Evolutionary conservation across 768 basidiomycete genomes (phyloP).

Genomic region (Phlegmacium glaucopus): DNA sequence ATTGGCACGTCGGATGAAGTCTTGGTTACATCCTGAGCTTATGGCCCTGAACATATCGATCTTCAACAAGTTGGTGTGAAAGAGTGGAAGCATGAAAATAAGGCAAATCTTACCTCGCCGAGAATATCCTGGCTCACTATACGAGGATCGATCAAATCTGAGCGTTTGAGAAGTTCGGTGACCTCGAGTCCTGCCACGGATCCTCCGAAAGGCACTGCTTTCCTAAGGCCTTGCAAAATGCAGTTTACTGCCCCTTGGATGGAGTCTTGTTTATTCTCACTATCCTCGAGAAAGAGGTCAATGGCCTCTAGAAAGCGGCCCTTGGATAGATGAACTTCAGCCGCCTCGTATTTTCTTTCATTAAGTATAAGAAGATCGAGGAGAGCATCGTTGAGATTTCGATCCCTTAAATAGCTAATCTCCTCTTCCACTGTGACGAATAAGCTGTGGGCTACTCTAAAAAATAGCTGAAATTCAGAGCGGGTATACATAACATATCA

Average conservation of each 20-base stretch:
- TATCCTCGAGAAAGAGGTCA: conserved; percentile 36
- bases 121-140: no score
- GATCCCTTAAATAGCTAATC: conserved; percentile 54
- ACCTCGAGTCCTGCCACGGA: no score
- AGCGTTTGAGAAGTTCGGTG: no score
- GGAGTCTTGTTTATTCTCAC: conserved; percentile 19
- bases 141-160: no score
- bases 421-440: conserved; percentile 51
- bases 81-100: background rate
- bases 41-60: conserved; percentile 17
- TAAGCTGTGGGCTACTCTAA: conserved; percentile 43
- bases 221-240: conserved; percentile 45
- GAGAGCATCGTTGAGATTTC: conserved; percentile 47
- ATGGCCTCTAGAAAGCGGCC: conserved; percentile 48
- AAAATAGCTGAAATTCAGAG: background rate
- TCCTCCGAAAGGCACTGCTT: conserved; percentile 36
- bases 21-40: conserved; percentile 10
- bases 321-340: conserved; percentile 45
- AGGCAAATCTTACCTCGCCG: no score
- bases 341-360: conserved; percentile 45
- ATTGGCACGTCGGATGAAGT: conserved; percentile 29
- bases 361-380: conserved; percentile 40
- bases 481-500: no score
- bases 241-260: conserved; percentile 32
- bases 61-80: background rate